Base-by-base conservation (phyloP, 805 yeast species). In the Scheffersomyces stipitis region DNA sequence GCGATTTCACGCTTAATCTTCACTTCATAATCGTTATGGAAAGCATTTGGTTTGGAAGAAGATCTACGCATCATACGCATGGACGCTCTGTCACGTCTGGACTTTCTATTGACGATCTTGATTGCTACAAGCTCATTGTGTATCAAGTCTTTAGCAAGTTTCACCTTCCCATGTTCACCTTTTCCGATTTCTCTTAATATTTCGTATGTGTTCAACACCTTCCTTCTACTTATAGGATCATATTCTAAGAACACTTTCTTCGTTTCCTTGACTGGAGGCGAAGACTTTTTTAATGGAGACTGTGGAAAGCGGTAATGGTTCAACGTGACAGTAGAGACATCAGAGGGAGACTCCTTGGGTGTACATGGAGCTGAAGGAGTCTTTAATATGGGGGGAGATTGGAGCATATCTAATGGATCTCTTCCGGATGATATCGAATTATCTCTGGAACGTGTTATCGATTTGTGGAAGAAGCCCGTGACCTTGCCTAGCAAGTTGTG, bases 141-240 rank as follows among this genome's bases (percentile, higher is more conserved):
- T n/a, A 75, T 70, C 37, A 82, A 61, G 56, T 90, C 91, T 41
- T 76, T 76, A 0, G 95, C 99, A 14, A 93, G 71, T 58, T 93
- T 93, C 29, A 93, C 99, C 59, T 88, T 91, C n/a, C 99, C 98
- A 62, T 91, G 98, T 59, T 90, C 96, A n/a, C 99, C 99, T 24
- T 86, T 73, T 8, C 99, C 99, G 18, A 93, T 71, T 63, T 90
- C 97, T 17, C 76, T 72, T 20, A 89, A 63, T 26, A 93, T 86
- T 60, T 93, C 99, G 57, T 90, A 93, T 0, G 95, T 81, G 62
- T 93, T 93, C 43, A 93, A 71, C 24, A 83, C 80, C 56, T 90
- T 86, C 34, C 93, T 77, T 43, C 83, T 81, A 1, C 83, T 80
- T 4, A 84, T 75, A 0, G 98, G 97, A 59, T 93, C 96, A 62